These are phyloP conservation scores for Rhizoclosmatium globosum DNA, from an alignment of 192 early-diverging fungal species.

Conservation along the genomic window DNA sequence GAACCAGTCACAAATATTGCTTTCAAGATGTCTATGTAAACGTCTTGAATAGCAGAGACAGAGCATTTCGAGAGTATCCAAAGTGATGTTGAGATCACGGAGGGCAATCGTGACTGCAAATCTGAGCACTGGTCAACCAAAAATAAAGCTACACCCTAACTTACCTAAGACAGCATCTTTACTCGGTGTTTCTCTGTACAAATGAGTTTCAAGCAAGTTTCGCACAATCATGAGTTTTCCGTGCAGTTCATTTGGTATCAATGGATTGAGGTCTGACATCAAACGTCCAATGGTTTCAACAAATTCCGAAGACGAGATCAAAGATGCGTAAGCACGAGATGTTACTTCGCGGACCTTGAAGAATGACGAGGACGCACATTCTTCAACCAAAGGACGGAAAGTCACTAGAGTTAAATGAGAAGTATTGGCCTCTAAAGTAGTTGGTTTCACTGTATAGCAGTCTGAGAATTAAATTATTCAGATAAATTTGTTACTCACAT, in stretches of 20 bases:
- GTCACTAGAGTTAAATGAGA: conserved; percentile 23
- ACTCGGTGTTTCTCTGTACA: conserved; percentile 52
- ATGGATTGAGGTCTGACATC: conserved; percentile 42
- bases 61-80: conserved; percentile 22
- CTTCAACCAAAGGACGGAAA: conserved; percentile 43
- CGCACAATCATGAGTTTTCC: conserved; percentile 78
- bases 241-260: conserved; percentile 71
- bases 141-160: not conserved
- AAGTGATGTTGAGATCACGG: not conserved
- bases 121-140: conserved; percentile 9
- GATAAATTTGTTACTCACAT: conserved; percentile 33
- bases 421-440: conserved; percentile 38
- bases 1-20: not conserved
- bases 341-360: conserved; percentile 86
- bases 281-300: conserved; percentile 61
- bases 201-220: conserved; percentile 73
- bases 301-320: conserved; percentile 73
- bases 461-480: not conserved
- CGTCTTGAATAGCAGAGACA: conserved; percentile 26
- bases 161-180: conserved; percentile 51
- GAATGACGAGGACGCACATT: conserved; percentile 48
- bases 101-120: not conserved
- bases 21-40: conserved; percentile 9
- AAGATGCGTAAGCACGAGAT: conserved; percentile 78
- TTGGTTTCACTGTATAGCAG: conserved; percentile 48